Evolutionary conservation across 371 early-diverging fungal species (phyloP).

Genomic region (Nematocida ironsii): DNA sequence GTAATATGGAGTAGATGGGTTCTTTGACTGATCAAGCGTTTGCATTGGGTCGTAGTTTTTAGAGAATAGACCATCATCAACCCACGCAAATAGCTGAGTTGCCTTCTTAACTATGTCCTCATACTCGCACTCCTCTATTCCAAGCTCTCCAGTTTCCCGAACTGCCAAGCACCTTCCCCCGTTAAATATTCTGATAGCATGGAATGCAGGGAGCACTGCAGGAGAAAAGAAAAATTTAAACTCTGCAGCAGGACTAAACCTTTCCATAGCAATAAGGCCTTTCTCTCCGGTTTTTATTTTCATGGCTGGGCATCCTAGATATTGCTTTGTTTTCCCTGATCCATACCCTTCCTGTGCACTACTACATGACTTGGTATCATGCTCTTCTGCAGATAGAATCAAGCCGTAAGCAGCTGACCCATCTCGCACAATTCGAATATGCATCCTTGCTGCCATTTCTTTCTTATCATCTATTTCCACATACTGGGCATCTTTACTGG

Average conservation of each 20-base stretch:
- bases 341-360: background rate
- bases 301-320: constrained; percentile 1
- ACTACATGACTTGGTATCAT: background rate
- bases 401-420: background rate
- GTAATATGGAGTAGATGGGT: constrained; percentile 33
- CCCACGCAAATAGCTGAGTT: constrained; percentile 47
- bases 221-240: constrained; percentile 38
- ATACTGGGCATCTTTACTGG: background rate
- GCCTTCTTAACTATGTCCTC: constrained; percentile 5
- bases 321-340: background rate
- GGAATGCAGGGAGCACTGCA: background rate
- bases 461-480: background rate
- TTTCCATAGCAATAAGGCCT: background rate
- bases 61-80: constrained; percentile 7
- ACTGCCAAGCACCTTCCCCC: constrained; percentile 28
- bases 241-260: background rate
- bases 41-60: constrained; percentile 27
- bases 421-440: constrained; percentile 37
- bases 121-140: constrained; percentile 26
- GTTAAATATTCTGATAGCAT: constrained; percentile 21
- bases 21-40: background rate
- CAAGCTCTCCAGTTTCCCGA: background rate
- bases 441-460: background rate
- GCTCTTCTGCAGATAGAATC: constrained; percentile 4
- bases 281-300: background rate